phyloP scores from a whole-genome alignment of 2,329 filamentous ascomycete species.

The Fusarium goolgardi region DNA sequence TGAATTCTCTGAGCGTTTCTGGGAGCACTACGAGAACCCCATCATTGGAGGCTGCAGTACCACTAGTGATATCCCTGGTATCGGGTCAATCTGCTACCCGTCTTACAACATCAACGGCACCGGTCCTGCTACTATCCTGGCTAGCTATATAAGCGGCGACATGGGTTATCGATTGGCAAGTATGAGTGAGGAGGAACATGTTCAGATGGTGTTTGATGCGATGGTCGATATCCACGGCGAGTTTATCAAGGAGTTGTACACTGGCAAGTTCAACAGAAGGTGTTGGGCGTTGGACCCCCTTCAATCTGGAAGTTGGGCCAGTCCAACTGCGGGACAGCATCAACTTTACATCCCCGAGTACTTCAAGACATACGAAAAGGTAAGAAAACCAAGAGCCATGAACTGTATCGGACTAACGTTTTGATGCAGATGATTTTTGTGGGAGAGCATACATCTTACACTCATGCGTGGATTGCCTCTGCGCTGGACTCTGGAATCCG shows the following conservation, averaged over 20 bases:
- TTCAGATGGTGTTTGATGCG: background rate
- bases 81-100: constrained; percentile 9
- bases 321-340: constrained; percentile 18
- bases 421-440: constrained; percentile 15
- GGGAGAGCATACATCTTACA: constrained; percentile 16
- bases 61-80: background rate
- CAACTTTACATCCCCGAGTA: constrained; percentile 17
- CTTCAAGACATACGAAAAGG: constrained; percentile 23
- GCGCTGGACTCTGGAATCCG: constrained; percentile 16
- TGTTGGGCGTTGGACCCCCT: constrained; percentile 23
- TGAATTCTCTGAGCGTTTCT: constrained; percentile 16
- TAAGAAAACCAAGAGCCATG: fast-evolving
- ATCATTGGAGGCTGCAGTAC: constrained; percentile 14
- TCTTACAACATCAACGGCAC: constrained; percentile 17
- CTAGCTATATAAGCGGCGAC: constrained; percentile 18
- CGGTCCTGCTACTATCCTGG: constrained; percentile 4
- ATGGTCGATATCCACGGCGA: constrained; percentile 23
- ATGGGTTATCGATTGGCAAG: constrained; percentile 13
- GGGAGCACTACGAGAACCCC: constrained; percentile 18
- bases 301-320: constrained; percentile 18
- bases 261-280: constrained; percentile 18
- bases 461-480: constrained; percentile 21
- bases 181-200: constrained; percentile 6
- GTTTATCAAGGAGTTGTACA: background rate
- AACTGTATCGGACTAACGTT: fast-evolving